Base-by-base conservation (phyloP, 176 grass and related monocot genomes). In the Oryza meridionalis region DNA sequence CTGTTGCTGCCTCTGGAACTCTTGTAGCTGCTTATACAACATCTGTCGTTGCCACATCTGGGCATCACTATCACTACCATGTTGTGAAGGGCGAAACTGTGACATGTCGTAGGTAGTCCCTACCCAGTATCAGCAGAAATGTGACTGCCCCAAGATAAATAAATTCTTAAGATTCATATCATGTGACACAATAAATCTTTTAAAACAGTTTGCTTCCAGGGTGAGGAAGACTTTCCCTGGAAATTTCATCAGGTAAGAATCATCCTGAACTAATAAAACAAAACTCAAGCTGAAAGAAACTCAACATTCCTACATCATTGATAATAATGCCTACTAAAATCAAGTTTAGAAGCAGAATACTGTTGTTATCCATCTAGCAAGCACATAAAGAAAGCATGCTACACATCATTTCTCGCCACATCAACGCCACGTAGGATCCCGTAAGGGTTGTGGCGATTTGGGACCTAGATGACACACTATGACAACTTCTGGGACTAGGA, bases 31-130 rank as follows among this genome's bases (percentile, higher is more conserved):
- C 71, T 63, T 88, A 55, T 82, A 67, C 45, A 88, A 72, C 82
- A 92, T 74, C 22, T 89, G 72, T 29, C 86, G 86, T 51, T 86
- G 86, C 86, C 83, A 88, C 24, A 79, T 74, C 69, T 86, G 85
- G 72, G 85, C 15, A 50, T 59, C 73, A 37, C 50, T 92, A 67
- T 59, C 25, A 82, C 64, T 47, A n/a, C 11, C 31, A 66, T 77
- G 45, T 67, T 70, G 53, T 69, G 29, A 47, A 29, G 82, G 55
- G 0, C 40, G 68, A 73, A 81, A 75, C 16, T 85, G 77, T 70
- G 77, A 89, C 82, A 85, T 89, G 45, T 26, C 43, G 68, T 27
- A 64, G 72, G 35, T 71, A 21, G 37, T 72, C 17, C 77, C 69
- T 70, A 32, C 55, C 73, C 73, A 76, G 17, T 76, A 49, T 76